Conservation (phyloP, 805 yeast genomes). For the Danielia oregonensis region DNA sequence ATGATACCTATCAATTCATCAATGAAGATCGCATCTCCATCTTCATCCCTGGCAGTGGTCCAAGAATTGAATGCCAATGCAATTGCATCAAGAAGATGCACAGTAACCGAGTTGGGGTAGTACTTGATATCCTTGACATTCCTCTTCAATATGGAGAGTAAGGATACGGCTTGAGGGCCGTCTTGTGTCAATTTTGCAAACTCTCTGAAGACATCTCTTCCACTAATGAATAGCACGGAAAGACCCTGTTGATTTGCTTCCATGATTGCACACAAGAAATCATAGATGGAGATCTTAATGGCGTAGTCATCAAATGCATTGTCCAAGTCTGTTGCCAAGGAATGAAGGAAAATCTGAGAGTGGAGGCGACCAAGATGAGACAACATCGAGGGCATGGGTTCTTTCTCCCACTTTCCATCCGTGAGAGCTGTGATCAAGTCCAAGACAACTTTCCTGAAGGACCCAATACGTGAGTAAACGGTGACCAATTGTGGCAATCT, state of each 20-base stretch:
- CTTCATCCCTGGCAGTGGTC: constrained; percentile 58
- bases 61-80: constrained; percentile 75
- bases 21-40: constrained; percentile 46
- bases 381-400: constrained; percentile 69
- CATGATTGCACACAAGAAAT: constrained; percentile 64
- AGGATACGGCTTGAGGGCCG: constrained; percentile 30
- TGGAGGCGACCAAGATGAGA: constrained; percentile 73
- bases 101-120: constrained; percentile 60
- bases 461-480: constrained; percentile 48
- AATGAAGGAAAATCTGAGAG: constrained; percentile 56
- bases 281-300: constrained; percentile 54
- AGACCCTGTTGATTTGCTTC: constrained; percentile 74
- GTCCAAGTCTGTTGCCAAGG: constrained; percentile 58
- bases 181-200: constrained; percentile 16
- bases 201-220: constrained; percentile 46
- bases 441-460: constrained; percentile 49
- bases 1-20: constrained; percentile 32
- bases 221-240: constrained; percentile 65
- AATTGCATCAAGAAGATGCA: constrained; percentile 68
- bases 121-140: constrained; percentile 49
- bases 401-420: constrained; percentile 50
- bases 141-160: constrained; percentile 53
- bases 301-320: constrained; percentile 50
- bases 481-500: constrained; percentile 55
- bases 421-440: constrained; percentile 57